Percentiles rank a stretch among this genome's conserved stretches.
phyloP scores from a whole-genome alignment of 306 rosid genomes.

The cucumber (Cucumis sativus) region DNA sequence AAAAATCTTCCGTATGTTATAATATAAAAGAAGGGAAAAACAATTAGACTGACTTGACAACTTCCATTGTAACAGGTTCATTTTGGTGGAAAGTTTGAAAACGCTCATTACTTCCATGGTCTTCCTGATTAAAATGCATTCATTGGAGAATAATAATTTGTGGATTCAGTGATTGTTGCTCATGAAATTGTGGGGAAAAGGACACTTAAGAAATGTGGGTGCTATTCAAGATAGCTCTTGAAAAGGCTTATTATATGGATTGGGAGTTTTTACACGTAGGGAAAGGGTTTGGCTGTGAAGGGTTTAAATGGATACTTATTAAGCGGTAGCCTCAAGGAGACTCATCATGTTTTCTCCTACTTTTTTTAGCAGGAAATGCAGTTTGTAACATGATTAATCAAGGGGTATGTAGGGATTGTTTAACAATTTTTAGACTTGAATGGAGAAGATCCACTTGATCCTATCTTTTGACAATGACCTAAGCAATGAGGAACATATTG shows the following conservation, averaged over 20 bases:
- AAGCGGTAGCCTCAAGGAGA: background rate
- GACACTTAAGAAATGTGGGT: background rate
- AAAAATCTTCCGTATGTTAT: background rate
- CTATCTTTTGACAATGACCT: background rate
- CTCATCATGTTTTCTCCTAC: background rate
- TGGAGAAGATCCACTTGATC: background rate
- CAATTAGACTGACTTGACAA: background rate
- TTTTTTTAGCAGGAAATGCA: background rate
- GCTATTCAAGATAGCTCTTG: background rate
- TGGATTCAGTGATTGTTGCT: background rate
- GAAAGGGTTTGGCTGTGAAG: background rate
- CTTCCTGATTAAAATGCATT: background rate
- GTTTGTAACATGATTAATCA: background rate
- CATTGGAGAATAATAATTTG: background rate
- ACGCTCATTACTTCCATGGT: background rate
- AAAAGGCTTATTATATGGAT: background rate
- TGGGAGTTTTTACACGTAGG: background rate
- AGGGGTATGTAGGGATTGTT: background rate
- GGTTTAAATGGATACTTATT: background rate
- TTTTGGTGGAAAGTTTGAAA: background rate
- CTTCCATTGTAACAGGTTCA: background rate
- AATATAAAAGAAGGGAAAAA: background rate
- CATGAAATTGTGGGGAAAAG: background rate
- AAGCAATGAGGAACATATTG: background rate
- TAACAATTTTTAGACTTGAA: background rate